These are phyloP conservation scores for Malassezia japonica DNA, from an alignment of 1,284 basidiomycete genomes.

Conservation along the genomic window DNA sequence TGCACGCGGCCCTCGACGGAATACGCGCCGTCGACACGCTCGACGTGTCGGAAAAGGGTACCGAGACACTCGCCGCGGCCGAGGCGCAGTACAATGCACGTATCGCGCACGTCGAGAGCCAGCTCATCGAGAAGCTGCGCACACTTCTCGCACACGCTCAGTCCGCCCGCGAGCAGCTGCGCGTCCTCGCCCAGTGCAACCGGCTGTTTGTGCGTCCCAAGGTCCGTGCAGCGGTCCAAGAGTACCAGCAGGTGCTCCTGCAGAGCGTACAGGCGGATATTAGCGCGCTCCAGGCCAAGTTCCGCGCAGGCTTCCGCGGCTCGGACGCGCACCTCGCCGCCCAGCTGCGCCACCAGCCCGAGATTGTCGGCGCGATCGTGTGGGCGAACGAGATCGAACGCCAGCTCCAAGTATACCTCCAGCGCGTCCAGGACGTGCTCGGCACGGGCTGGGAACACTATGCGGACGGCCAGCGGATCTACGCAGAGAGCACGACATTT, in stretches of 20 bases:
- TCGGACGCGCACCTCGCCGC: slow-evolving; percentile 97
- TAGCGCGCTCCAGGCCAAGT: slow-evolving; percentile 81
- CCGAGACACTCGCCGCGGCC: slow-evolving; percentile 94
- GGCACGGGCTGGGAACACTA: slow-evolving; percentile 98
- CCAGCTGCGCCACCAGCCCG: slow-evolving; percentile 90
- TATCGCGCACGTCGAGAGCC: slow-evolving; percentile 92
- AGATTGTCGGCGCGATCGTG: slow-evolving; percentile 92
- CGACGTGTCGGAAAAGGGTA: slow-evolving; percentile 73
- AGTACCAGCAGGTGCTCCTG: slow-evolving; percentile 74
- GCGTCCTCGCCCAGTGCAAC: slow-evolving; percentile 97
- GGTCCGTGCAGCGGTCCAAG: slow-evolving; percentile 75
- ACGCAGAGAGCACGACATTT: slow-evolving; percentile 82
- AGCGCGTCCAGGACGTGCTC: slow-evolving; percentile 96
- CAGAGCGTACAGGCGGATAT: slow-evolving; percentile 83
- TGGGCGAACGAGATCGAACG: slow-evolving; percentile 98
- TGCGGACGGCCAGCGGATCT: slow-evolving; percentile 94
- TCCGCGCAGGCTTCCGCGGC: slow-evolving; percentile 72
- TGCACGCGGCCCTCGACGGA: slow-evolving; percentile 77
- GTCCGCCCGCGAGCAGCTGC: slow-evolving; percentile 98
- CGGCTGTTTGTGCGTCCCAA: slow-evolving; percentile 95
- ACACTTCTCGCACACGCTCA: slow-evolving; percentile 88
- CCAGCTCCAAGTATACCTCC: slow-evolving; percentile 93
- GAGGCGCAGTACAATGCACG: slow-evolving; percentile 97
- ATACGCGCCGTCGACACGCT: slow-evolving; percentile 92
- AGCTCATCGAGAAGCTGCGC: slow-evolving; percentile 84